Evolutionary conservation across 1,284 basidiomycete species (phyloP), one percentile per base, ranked within the genome.

Genomic region (Ustilago trichophora): DNA sequence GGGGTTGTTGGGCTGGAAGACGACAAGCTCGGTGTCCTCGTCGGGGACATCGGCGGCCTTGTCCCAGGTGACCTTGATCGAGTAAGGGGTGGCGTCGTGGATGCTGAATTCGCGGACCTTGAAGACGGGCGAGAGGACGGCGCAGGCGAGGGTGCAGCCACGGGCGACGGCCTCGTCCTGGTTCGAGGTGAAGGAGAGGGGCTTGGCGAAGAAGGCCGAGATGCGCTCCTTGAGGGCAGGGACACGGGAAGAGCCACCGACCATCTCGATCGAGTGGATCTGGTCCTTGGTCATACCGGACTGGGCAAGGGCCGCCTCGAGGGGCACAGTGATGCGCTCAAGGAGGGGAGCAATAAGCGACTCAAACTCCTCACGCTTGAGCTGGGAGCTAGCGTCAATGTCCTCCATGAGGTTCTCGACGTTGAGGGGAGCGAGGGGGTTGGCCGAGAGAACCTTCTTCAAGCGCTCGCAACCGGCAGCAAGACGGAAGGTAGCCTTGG

Each of bases 41-140:
- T 80, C 78, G 42, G 76, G 76, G 13, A 78, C 76, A 45, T 80
- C 78, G 42, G 77, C 65, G 24, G 77, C 70, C 56, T 76, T 76
- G 58, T 78, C 71, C 78, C 78, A 80, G 36, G 78, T 80, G 37
- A 80, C 76, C 76, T 80, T 80, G 68, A 80, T 80, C 21, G 78
- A 73, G 73, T 80, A 80, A 16, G 75, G 72, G 34, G 71, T 77
- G 42, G 73, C 68, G 50, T 80, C 78, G 76, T 80, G 77, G 35
- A 80, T 71, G 29, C 62, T 63, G 53, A 80, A 80, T 35, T 80
- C 78, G 24, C 78, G 77, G 31, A 80, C 78, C 46, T 73, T 71
- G 76, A 80, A 80, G 42, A 80, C 77, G 47, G 78, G 78, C 48
- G 78, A 80, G 51, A 80, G 77, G 13, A 70, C 73, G 58, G 78